Evolutionary conservation across 2,329 filamentous ascomycete species (phyloP).

Genomic region (Acrocalymma vagum): DNA sequence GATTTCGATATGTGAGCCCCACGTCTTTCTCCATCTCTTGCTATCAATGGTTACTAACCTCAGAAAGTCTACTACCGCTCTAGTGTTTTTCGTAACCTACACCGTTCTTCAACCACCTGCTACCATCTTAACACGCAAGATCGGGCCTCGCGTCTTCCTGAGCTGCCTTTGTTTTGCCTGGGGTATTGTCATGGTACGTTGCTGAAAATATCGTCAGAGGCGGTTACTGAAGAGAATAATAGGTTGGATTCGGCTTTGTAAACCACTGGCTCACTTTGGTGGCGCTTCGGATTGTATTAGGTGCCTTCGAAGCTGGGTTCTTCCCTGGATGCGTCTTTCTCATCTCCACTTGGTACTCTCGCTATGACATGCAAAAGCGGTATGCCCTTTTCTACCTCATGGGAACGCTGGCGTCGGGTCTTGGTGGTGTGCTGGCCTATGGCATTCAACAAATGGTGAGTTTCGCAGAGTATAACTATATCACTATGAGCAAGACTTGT

Average conservation of each 20-base stretch:
- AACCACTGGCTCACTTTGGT: constrained; percentile 33
- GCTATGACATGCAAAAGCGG: constrained; percentile 63
- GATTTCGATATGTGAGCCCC: too few relatives aligned
- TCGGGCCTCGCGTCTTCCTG: constrained; percentile 31
- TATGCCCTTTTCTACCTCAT: constrained; percentile 63
- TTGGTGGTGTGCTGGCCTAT: constrained; percentile 35
- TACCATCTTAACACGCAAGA: constrained; percentile 29
- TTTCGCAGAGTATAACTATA: constrained; percentile 29
- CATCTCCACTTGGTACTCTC: constrained; percentile 67
- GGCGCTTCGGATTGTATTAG: constrained; percentile 29
- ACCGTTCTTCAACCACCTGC: constrained; percentile 31
- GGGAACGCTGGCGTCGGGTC: constrained; percentile 32
- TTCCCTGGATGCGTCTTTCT: constrained; percentile 55
- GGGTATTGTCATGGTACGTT: constrained; percentile 33
- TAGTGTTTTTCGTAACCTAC: constrained; percentile 37
- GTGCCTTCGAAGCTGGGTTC: constrained; percentile 37
- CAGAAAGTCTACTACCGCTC: too few relatives aligned
- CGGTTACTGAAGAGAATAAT: too few relatives aligned
- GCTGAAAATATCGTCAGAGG: too few relatives aligned
- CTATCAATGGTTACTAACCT: too few relatives aligned
- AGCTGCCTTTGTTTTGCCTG: constrained; percentile 29
- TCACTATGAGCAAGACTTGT: constrained; percentile 27
- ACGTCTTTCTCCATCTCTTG: too few relatives aligned
- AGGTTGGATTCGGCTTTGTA: constrained; percentile 32
- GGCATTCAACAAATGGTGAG: constrained; percentile 27